Evolutionary conservation across 1,284 basidiomycete genomes (phyloP), one percentile per base, ranked within the genome.

Genomic region (Melampsora larici-populina): DNA sequence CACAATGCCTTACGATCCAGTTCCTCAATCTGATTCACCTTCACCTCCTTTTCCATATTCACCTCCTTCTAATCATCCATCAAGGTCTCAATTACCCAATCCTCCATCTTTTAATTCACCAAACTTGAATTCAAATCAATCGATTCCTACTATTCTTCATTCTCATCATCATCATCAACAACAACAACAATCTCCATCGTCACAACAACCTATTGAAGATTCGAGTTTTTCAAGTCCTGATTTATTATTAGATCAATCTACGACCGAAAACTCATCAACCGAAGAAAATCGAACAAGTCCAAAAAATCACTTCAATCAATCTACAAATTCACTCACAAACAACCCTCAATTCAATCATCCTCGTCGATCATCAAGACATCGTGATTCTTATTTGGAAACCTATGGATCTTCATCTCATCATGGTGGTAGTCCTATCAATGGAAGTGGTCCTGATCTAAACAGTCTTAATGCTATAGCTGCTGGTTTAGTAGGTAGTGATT

Each of bases 311-410:
- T 55, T 36, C 31, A 69, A 69, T n/a, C 65, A 31, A 46, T 40
- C 70, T 13, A 26, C 40, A 13, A 15, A 46, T 36, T 60, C 11
- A 36, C 31, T 17, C 29, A 63, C n/a, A n/a, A 26, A 5, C 36
- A 36, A n/a, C n/a, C n/a, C n/a, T n/a, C n/a, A n/a, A n/a, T n/a
- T n/a, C n/a, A n/a, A n/a, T n/a, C n/a, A n/a, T 7, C 40, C n/a
- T n/a, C 55, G 21, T 24, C 26, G 62, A 26, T 55, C 40, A 33
- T 51, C 67, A 58, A 64, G 29, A 15, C 40, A 64, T 9, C 48
- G 73, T 15, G 73, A 76, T 31, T 58, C 65, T 2, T 76, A 76
- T 62, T 36, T 64, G 13, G 55, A 76, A 21, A 76, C 73, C 51
- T 69, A 76, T 29, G 66, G 64, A 31, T 13, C 66, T 21, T 51